Conservation (phyloP, 2,329 filamentous ascomycete species). For the Chrysoporthe puriensis region DNA sequence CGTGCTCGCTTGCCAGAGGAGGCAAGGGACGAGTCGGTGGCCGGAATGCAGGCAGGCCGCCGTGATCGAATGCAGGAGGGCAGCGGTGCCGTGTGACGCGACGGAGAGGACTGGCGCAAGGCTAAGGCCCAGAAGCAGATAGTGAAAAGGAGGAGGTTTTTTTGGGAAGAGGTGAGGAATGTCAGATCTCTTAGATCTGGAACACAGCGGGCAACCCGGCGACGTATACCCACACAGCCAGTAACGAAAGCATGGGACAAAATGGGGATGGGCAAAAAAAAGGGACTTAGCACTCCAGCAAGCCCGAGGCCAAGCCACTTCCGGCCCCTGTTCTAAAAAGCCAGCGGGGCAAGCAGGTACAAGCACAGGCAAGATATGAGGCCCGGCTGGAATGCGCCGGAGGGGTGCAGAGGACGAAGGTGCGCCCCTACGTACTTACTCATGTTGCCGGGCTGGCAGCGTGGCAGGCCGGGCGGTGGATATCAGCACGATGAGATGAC, state of each 20-base stretch:
- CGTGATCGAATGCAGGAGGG: background rate
- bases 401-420: background rate
- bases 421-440: background rate
- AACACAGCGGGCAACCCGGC: constrained; percentile 3
- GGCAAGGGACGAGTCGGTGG: background rate
- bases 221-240: background rate
- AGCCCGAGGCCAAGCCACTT: background rate
- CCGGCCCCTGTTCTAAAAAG: background rate
- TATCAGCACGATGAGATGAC: background rate
- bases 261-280: background rate
- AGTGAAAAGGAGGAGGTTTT: background rate
- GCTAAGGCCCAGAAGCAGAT: background rate
- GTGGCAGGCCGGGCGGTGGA: background rate
- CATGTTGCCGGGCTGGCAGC: background rate
- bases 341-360: background rate
- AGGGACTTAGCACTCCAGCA: background rate
- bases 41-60: background rate
- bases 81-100: background rate
- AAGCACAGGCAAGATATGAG: background rate
- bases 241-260: background rate
- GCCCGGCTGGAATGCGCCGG: background rate
- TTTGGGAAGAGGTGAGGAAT: constrained; percentile 2
- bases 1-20: background rate
- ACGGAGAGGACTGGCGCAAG: background rate
- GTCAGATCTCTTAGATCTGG: background rate